Conservation (phyloP, 371 early-diverging fungal species). For the Lichtheimia ramosa region DNA sequence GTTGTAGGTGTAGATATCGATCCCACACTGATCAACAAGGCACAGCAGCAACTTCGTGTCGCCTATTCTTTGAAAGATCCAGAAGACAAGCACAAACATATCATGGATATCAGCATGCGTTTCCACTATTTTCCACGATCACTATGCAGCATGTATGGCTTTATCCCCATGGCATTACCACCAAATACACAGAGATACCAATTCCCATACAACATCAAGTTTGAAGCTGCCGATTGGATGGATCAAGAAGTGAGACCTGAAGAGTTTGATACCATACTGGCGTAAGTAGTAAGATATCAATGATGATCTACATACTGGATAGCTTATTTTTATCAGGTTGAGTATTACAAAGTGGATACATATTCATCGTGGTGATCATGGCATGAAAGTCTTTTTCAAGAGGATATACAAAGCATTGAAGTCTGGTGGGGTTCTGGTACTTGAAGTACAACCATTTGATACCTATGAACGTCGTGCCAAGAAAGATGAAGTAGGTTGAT, state of each 20-base stretch:
- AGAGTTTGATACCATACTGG: slow-evolving; percentile 52
- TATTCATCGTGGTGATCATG: slow-evolving; percentile 75
- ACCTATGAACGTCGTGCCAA: slow-evolving; percentile 57
- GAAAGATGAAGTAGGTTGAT: slow-evolving; percentile 19
- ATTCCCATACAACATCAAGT: slow-evolving; percentile 70
- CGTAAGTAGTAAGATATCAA: slow-evolving; percentile 22
- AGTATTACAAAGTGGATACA: slow-evolving; percentile 87
- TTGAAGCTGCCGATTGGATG: slow-evolving; percentile 42
- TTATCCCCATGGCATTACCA: slow-evolving; percentile 33
- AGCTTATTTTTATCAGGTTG: slow-evolving; percentile 27
- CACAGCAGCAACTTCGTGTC: slow-evolving; percentile 45
- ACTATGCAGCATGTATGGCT: slow-evolving; percentile 56
- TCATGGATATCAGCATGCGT: slow-evolving; percentile 25
- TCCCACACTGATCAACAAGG: slow-evolving; percentile 61
- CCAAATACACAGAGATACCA: slow-evolving; percentile 6
- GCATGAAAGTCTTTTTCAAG: slow-evolving; percentile 69
- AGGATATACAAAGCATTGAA: slow-evolving; percentile 57
- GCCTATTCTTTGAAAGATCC: slow-evolving; percentile 46
- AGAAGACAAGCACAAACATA: slow-evolving; percentile 1
- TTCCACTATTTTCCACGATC: slow-evolving; percentile 66
- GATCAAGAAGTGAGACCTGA: slow-evolving; percentile 19
- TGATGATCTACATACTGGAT: neutral
- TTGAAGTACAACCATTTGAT: slow-evolving; percentile 73
- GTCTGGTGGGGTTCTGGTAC: slow-evolving; percentile 64
- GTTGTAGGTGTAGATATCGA: slow-evolving; percentile 84